These are phyloP conservation scores for Fusarium nematophilum DNA, from an alignment of 2,329 filamentous ascomycete species.

Conservation along the genomic window DNA sequence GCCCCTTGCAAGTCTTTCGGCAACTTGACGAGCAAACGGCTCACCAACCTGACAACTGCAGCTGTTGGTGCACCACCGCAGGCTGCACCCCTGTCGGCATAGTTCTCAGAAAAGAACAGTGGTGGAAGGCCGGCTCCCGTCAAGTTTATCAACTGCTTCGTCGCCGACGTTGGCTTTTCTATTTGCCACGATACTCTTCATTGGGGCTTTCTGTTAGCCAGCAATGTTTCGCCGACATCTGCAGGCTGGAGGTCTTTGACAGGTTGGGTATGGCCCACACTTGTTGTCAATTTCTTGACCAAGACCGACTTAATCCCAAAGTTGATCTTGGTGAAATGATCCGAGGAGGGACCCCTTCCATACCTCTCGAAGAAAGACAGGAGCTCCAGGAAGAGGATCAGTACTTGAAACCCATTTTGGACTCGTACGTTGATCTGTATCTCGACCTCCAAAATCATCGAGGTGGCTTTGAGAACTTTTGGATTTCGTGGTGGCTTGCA, in stretches of 20 bases:
- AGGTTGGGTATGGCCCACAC: conserved; percentile 3
- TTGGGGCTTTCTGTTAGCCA: not conserved
- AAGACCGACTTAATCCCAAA: not conserved
- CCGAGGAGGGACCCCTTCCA: too few species aligned
- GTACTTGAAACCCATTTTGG: not conserved
- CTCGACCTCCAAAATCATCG: not conserved
- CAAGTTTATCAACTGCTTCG: not conserved
- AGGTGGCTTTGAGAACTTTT: not conserved
- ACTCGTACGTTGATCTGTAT: not conserved
- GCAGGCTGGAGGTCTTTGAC: conserved; percentile 6
- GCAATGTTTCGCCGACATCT: not conserved
- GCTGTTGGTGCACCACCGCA: not conserved
- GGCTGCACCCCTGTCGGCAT: not conserved
- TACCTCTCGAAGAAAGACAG: not conserved
- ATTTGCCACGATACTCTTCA: not conserved
- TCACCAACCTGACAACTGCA: not conserved
- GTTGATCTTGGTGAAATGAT: too few species aligned
- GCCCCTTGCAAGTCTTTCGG: not conserved
- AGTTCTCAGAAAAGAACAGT: not conserved
- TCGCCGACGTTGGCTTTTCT: conserved; percentile 2
- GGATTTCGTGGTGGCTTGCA: conserved; percentile 1
- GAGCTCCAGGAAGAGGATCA: conserved; percentile 1
- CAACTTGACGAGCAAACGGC: not conserved
- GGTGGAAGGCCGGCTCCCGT: too few species aligned
- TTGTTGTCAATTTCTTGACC: not conserved